These are phyloP conservation scores for Trametes maxima DNA, from an alignment of 768 basidiomycete genomes.

Conservation along the genomic window DNA sequence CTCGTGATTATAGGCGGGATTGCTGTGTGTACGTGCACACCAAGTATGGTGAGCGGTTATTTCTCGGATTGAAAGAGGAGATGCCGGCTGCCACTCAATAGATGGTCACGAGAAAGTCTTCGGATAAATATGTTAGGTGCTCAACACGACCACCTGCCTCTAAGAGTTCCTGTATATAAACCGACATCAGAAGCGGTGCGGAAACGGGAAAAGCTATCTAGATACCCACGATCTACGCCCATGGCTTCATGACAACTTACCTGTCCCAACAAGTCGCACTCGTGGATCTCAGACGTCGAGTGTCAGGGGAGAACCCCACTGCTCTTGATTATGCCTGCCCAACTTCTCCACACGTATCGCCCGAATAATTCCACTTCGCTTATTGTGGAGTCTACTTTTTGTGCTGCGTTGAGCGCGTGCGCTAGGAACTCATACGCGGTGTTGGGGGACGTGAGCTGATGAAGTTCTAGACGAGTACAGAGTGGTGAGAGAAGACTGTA, in stretches of 20 bases:
- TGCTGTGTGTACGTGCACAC: not conserved
- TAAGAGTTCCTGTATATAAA: not conserved
- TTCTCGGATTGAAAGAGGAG: not conserved
- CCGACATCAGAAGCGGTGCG: too few species aligned
- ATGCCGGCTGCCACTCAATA: not conserved
- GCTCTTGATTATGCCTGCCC: slow-evolving; percentile 72
- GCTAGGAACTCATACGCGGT: slow-evolving; percentile 71
- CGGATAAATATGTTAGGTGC: not conserved
- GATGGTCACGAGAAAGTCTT: not conserved
- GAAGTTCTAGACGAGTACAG: slow-evolving; percentile 55
- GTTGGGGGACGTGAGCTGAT: slow-evolving; percentile 76
- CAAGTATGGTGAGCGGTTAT: slow-evolving; percentile 1
- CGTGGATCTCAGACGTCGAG: not conserved
- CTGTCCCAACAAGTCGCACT: not conserved
- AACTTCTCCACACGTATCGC: slow-evolving; percentile 65
- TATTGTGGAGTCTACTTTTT: slow-evolving; percentile 46
- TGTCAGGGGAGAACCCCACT: slow-evolving; percentile 45
- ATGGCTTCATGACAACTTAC: not conserved
- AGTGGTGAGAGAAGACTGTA: not conserved
- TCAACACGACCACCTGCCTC: not conserved
- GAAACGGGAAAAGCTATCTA: too few species aligned
- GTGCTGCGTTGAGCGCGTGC: slow-evolving; percentile 55
- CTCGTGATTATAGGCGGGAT: not conserved
- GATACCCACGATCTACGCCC: too few species aligned
- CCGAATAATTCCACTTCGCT: slow-evolving; percentile 59